Conservation (phyloP, 352 stramenopile species). For the Saprolegnia parasitica region DNA sequence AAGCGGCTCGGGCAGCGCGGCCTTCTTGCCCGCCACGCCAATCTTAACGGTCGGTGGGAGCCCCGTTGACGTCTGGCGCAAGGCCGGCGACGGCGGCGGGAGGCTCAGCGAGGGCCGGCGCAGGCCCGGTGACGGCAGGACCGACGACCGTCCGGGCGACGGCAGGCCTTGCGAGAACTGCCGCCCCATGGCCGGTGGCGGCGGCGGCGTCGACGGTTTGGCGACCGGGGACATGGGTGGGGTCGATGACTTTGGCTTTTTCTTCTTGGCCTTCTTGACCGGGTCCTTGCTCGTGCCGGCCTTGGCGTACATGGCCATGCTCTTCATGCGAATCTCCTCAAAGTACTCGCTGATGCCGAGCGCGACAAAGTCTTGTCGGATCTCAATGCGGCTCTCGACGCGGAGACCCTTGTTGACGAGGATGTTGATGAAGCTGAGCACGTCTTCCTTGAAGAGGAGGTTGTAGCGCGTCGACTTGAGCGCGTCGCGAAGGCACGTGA, state of each 20-base stretch:
- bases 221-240: not conserved
- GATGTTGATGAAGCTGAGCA: conserved; percentile 86
- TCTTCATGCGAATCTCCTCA: conserved; percentile 82
- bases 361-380: conserved; percentile 78
- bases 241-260: not conserved
- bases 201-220: not conserved
- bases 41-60: not conserved
- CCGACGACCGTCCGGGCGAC: too few relatives aligned
- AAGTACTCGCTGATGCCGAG: conserved; percentile 84
- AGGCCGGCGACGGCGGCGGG: not conserved
- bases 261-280: not conserved
- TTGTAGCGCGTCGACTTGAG: conserved; percentile 79
- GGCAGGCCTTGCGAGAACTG: too few relatives aligned
- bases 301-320: conserved; percentile 19
- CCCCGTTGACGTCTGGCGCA: not conserved
- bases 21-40: conserved; percentile 9
- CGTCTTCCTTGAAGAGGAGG: conserved; percentile 84
- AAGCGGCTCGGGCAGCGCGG: too few relatives aligned
- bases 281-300: conserved; percentile 1
- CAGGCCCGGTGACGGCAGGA: too few relatives aligned
- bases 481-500: conserved; percentile 74
- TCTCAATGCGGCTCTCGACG: conserved; percentile 72
- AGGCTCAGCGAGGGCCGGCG: too few relatives aligned
- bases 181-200: not conserved
- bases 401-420: conserved; percentile 86